Conservation (phyloP, 805 yeast genomes). For the Lipomyces chichibuensis region DNA sequence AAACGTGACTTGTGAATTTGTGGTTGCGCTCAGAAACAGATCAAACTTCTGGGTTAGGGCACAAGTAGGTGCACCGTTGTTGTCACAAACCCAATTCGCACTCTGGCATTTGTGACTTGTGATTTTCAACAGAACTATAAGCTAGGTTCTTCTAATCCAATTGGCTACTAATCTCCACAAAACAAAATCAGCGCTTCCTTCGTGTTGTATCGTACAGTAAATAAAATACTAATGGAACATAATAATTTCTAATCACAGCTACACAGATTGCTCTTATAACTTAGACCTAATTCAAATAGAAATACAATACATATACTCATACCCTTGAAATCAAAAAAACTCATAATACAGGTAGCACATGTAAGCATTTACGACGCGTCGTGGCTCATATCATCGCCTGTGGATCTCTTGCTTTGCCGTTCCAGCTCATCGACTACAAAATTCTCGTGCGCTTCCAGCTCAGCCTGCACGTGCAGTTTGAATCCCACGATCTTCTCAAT, state of each 20-base stretch:
- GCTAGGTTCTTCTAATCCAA: not conserved
- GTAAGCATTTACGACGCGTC: not conserved
- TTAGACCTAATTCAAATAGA: not conserved
- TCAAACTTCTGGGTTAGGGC: not conserved
- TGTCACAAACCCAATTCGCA: not conserved
- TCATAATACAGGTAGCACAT: not conserved
- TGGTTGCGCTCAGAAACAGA: not conserved
- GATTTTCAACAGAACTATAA: not conserved
- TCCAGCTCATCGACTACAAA: slow-evolving; percentile 50
- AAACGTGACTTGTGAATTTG: slow-evolving; percentile 1
- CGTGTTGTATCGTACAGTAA: not conserved
- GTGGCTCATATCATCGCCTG: slow-evolving; percentile 48
- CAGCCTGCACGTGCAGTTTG: slow-evolving; percentile 67
- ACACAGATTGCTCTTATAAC: not conserved
- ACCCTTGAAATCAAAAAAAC: not conserved
- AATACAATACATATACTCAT: not conserved
- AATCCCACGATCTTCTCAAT: slow-evolving; percentile 65
- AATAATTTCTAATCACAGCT: not conserved
- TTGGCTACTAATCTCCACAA: not conserved
- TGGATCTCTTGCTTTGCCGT: slow-evolving; percentile 64
- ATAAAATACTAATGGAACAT: not conserved
- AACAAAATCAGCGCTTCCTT: not conserved
- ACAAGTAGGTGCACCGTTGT: too few relatives aligned
- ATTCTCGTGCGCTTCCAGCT: slow-evolving; percentile 61
- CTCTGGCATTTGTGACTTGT: not conserved